Base-by-base conservation (phyloP, 495 filamentous ascomycete genomes). In the Penicillium flavigenum region DNA sequence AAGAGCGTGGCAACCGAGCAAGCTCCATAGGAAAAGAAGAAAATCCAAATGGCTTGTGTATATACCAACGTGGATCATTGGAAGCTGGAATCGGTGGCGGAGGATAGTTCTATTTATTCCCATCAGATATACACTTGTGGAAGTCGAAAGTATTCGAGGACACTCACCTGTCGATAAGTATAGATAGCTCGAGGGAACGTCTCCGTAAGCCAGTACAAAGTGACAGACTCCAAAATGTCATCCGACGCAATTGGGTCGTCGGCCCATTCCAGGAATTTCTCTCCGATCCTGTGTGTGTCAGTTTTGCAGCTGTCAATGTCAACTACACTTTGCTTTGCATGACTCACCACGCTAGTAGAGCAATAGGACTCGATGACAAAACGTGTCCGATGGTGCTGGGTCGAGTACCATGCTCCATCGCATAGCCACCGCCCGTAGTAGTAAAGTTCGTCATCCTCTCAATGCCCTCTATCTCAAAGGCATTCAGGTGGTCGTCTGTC, bases 191-290 rank as follows among this genome's bases (percentile, higher is more conserved):
- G 73, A 8, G 81, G 76, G 46, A 83, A 83, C 3, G 79, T 78
- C 6, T 84, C 73, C 0, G 84, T 88, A 27, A 88, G 76, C 87
- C 86, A 89, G 67, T 86, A 90, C 19, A 88, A 65, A 2, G 77
- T 81, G 20, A 87, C 73, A 2, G 74, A 67, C 29, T 81, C 77
- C 4, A 88, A 74, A 32, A 90, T 86, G 6, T 69, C 76, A 19
- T 86, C 72, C 3, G 81, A 51, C 6, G 75, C 47, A 1, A 84
- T 76, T 6, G 78, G 68, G 2, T 72, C 68, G 55, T 88, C 85
- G 5, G 75, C 72, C 87, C 86, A 89, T 43, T 81, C 78, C 19
- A 87, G 58, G 61, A 83, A 82, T 62, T 90, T 89, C 67, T 89
- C 87, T 20, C 83, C 86, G 48, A 87, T 70, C 83, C 82, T 84